Percentiles rank a stretch among this genome's conserved stretches.
Evolutionary conservation across 257 asterid genomes (phyloP).

Genomic region (Lantana camara): DNA sequence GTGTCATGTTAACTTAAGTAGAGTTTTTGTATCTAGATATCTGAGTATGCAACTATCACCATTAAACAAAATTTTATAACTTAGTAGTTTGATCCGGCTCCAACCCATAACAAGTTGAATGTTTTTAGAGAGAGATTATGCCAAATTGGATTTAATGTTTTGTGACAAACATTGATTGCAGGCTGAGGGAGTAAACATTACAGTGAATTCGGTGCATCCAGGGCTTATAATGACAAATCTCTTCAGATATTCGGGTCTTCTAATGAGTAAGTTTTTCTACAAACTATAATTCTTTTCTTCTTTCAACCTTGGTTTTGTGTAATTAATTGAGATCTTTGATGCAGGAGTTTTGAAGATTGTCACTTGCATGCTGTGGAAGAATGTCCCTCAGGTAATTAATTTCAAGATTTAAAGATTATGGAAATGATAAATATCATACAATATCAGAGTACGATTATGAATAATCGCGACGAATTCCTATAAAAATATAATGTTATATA

Average conservation of each 20-base stretch:
- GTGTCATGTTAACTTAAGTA: no score
- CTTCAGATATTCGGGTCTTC: conserved; percentile 55
- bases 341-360: conserved; percentile 54
- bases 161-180: conserved; percentile 29
- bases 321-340: conserved; percentile 14
- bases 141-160: background rate
- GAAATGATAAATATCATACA: no score
- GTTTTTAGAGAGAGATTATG: no score
- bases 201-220: conserved; percentile 87
- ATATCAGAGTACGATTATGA: no score
- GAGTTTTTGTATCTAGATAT: no score
- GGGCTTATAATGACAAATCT: conserved; percentile 87
- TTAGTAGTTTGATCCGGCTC: no score
- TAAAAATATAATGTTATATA: no score
- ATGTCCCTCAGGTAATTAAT: conserved; percentile 67
- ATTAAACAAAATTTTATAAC: no score
- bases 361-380: conserved; percentile 77
- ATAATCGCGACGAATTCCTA: no score
- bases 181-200: conserved; percentile 86
- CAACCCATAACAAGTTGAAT: no score
- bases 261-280: conserved; percentile 48
- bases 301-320: background rate
- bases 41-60: no score
- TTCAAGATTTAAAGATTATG: conserved; percentile 6
- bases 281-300: background rate